Percentiles rank a stretch among this genome's conserved stretches.
phyloP scores from a whole-genome alignment of 805 yeast genomes.

The Clavispora vitiphila region DNA sequence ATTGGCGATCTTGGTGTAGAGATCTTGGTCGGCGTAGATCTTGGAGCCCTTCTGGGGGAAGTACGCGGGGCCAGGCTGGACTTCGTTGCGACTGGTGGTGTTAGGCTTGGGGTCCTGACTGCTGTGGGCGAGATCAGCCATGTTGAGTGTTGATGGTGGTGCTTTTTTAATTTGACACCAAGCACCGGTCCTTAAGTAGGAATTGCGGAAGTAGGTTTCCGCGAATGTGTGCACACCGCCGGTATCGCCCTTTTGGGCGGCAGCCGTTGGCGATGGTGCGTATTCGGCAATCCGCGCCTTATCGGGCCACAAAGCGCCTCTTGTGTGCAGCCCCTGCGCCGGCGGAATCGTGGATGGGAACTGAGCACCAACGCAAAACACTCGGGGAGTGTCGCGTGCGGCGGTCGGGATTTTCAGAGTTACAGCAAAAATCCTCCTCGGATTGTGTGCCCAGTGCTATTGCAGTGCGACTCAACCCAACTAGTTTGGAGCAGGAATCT shows the following conservation, averaged over 20 bases:
- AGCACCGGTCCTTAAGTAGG: not conserved
- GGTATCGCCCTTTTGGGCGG: no score
- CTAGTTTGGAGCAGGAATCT: no score
- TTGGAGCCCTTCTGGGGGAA: conserved; percentile 52
- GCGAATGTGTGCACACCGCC: not conserved
- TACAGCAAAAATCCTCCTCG: no score
- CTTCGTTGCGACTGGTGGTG: conserved; percentile 30
- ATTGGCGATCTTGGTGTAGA: conserved; percentile 42
- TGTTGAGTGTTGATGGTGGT: not conserved
- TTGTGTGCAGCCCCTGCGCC: no score
- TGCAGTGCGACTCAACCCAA: no score
- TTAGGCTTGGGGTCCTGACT: conserved; percentile 26
- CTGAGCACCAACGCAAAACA: no score
- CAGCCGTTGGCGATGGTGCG: not conserved
- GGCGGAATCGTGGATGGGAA: no score
- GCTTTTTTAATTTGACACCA: not conserved
- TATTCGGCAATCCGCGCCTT: no score
- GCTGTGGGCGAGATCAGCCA: conserved; percentile 9
- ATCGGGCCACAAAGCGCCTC: no score
- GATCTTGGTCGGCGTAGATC: conserved; percentile 44
- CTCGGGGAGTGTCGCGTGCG: no score
- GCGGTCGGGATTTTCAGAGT: no score
- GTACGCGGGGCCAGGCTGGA: conserved; percentile 52
- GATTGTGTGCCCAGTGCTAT: no score
- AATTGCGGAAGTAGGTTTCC: not conserved